These are phyloP conservation scores for Amanita inopinata DNA, from an alignment of 768 basidiomycete species.

Conservation along the genomic window DNA sequence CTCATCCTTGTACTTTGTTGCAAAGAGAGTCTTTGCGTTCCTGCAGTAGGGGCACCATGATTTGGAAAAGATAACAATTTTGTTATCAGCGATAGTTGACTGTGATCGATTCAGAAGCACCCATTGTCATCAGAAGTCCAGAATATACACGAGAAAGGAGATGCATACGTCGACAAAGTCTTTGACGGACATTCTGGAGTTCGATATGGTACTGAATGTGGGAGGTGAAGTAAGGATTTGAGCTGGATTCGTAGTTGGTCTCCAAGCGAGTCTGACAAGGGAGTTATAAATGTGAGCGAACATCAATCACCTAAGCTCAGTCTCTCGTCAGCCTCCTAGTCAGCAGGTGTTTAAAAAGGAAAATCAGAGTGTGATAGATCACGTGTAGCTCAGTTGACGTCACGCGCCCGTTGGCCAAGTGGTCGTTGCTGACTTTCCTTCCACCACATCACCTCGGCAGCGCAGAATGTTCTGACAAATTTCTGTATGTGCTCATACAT, in stretches of 20 bases:
- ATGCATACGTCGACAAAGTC: slow-evolving; percentile 33
- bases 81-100: slow-evolving; percentile 38
- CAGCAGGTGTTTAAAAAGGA: too few relatives aligned
- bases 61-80: slow-evolving; percentile 55
- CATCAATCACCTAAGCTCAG: slow-evolving; percentile 1
- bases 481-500: too few relatives aligned
- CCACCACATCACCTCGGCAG: too few relatives aligned
- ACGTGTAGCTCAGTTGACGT: neutral
- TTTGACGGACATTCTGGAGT: slow-evolving; percentile 26
- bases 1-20: slow-evolving; percentile 26
- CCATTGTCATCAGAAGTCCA: too few relatives aligned
- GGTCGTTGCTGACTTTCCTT: too few relatives aligned
- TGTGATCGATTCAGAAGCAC: slow-evolving; percentile 20
- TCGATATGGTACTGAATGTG: slow-evolving; percentile 19
- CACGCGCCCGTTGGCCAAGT: too few relatives aligned
- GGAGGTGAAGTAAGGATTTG: slow-evolving; percentile 17
- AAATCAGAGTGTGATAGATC: too few relatives aligned
- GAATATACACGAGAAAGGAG: neutral
- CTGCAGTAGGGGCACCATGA: slow-evolving; percentile 43
- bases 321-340: neutral
- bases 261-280: neutral
- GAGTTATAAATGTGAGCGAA: slow-evolving; percentile 8
- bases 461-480: too few relatives aligned
- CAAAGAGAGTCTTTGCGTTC: slow-evolving; percentile 38
- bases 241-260: too few relatives aligned